Base-by-base conservation (phyloP, 192 early-diverging fungal genomes). In the Podila minutissima region DNA sequence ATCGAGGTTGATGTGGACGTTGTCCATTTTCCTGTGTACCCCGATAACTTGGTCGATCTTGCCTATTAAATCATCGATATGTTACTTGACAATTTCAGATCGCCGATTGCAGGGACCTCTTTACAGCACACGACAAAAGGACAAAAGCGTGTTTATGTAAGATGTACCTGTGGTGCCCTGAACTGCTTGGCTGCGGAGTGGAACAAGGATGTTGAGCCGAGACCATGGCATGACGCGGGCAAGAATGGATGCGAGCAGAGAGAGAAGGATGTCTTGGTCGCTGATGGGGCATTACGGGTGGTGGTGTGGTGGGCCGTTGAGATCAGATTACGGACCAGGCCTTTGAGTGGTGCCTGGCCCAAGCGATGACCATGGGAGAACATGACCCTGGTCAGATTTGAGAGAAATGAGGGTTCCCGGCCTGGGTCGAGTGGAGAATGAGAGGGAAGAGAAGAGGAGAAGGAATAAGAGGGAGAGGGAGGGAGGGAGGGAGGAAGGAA, bases 291-390 rank as follows among this genome's bases (percentile, higher is more conserved):
- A 24, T n/a, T 20, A 26, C n/a, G 20, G 53, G 53, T 55, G 53
- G 53, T 55, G n/a, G 53, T 22, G 7, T 26, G n/a, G 24, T 55
- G 53, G 53, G 53, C 53, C 6, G 53, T 26, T 6, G 53, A 55
- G 53, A 55, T 55, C 53, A 55, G 53, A 55, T 55, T 55, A 26
- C 53, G 53, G 53, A 55, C 53, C 53, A 55, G 53, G 53, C 53
- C n/a, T 26, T 7, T 26, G 53, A 55, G 53, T 22, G n/a, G 53
- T 26, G 53, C 53, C 53, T 55, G 53, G 22, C 24, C n/a, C 53
- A 55, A 17, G 41, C 15, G 22, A 55, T 55, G 53, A 26, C 53
- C 53, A 55, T 55, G 53, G 53, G 53, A n/a, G n/a, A 55, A 55
- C 53, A 55, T 55, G 53, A 55, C n/a, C 53, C 3, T 19, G 11